phyloP scores from a whole-genome alignment of 2,329 filamentous ascomycete genomes.

The Claviceps pazoutovae region DNA sequence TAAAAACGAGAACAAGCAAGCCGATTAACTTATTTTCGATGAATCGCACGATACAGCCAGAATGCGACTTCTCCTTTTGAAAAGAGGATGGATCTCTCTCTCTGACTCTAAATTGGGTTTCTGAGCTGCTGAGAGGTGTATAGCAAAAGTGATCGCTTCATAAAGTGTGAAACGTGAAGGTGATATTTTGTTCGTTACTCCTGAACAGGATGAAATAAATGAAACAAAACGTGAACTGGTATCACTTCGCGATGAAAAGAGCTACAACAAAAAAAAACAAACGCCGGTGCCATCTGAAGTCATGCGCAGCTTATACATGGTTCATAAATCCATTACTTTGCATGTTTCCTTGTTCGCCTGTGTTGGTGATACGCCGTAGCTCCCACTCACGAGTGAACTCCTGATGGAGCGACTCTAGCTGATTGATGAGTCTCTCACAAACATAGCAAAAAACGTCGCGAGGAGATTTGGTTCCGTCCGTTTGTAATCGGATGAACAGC shows the following conservation, averaged over 20 bases:
- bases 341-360: constrained; percentile 40
- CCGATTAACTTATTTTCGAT: not conserved
- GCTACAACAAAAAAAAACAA: constrained; percentile 6
- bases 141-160: not conserved
- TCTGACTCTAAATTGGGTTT: not conserved
- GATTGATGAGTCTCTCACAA: constrained; percentile 69
- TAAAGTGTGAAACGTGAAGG: not conserved
- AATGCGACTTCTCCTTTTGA: not conserved
- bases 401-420: constrained; percentile 65
- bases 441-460: constrained; percentile 73
- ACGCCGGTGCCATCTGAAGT: constrained; percentile 11
- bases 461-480: constrained; percentile 76
- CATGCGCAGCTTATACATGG: not conserved
- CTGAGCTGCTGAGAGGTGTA: not conserved
- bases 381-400: constrained; percentile 92
- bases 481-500: constrained; percentile 68
- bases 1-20: not conserved
- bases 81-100: not conserved
- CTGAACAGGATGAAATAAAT: not conserved
- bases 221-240: not conserved
- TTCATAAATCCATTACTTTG: constrained; percentile 20
- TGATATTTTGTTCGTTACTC: not conserved
- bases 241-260: constrained; percentile 3
- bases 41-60: not conserved
- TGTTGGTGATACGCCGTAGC: constrained; percentile 69